Percentiles rank a stretch among this genome's conserved stretches.
Conservation (phyloP, 2,329 filamentous ascomycete species). For the Colletotrichum sp. region DNA sequence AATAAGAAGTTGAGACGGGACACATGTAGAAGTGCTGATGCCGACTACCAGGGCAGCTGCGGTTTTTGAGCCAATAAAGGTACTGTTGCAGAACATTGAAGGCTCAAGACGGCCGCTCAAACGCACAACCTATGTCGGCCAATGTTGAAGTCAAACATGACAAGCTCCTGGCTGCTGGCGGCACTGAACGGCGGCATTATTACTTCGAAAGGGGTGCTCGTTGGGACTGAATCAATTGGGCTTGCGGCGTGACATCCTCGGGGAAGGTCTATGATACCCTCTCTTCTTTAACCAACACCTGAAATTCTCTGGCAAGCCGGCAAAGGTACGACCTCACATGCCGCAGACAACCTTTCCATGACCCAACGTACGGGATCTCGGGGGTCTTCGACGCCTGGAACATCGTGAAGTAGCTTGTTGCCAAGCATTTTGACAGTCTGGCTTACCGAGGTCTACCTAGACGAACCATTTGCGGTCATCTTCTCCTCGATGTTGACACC, state of each 20-base stretch:
- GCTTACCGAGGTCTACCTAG: background rate
- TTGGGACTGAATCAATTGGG: background rate
- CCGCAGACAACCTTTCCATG: background rate
- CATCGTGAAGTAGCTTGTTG: fast-evolving
- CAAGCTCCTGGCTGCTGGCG: background rate
- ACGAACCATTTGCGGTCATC: background rate
- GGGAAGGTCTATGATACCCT: no score
- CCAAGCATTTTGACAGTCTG: fast-evolving
- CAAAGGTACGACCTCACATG: background rate
- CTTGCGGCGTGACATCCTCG: no score
- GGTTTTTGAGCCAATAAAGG: background rate
- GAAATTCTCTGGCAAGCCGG: background rate
- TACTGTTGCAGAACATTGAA: background rate
- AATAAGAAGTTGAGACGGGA: background rate
- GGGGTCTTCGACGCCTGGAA: background rate
- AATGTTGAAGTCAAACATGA: background rate
- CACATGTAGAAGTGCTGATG: background rate
- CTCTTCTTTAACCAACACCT: background rate
- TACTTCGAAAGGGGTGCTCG: background rate
- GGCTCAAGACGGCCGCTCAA: fast-evolving
- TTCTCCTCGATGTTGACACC: background rate
- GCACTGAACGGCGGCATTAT: background rate
- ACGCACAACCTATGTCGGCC: background rate
- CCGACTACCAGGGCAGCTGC: background rate
- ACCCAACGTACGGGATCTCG: background rate